Evolutionary conservation across 495 filamentous ascomycete species (phyloP).

Genomic region (Penicillium robsamsonii): DNA sequence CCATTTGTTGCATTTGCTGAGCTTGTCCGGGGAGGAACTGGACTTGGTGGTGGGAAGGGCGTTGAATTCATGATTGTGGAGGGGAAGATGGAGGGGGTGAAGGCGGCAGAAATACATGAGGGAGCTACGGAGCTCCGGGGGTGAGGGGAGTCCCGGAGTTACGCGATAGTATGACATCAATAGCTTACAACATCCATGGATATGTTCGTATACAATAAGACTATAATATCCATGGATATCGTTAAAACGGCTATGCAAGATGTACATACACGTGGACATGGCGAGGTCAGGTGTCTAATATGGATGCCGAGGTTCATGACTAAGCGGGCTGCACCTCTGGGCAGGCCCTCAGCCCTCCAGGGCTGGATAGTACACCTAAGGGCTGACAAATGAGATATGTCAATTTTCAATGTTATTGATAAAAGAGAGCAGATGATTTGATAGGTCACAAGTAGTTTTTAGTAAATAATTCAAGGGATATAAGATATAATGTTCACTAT

Average conservation of each 20-base stretch:
- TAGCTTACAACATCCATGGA: background rate
- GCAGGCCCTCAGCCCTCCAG: background rate
- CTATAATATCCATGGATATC: background rate
- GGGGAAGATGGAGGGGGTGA: constrained; percentile 5
- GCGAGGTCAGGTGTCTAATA: background rate
- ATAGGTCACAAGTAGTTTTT: background rate
- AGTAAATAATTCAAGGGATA: background rate
- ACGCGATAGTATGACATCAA: background rate
- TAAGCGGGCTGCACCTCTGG: background rate
- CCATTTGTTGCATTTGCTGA: constrained; percentile 53
- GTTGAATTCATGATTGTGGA: constrained; percentile 19
- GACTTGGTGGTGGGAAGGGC: constrained; percentile 58
- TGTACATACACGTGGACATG: background rate
- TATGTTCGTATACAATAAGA: background rate
- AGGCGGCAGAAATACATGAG: constrained; percentile 1
- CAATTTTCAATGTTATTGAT: background rate
- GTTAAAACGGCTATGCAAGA: background rate
- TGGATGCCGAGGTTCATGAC: constrained; percentile 1
- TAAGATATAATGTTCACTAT: background rate
- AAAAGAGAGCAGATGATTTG: background rate
- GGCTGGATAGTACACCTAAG: background rate
- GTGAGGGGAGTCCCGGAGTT: background rate
- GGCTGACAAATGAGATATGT: background rate
- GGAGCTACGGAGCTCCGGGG: background rate
- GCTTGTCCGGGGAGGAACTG: constrained; percentile 72